Base-by-base conservation (phyloP, 495 filamentous ascomycete species). In the Pseudevernia furfuracea region DNA sequence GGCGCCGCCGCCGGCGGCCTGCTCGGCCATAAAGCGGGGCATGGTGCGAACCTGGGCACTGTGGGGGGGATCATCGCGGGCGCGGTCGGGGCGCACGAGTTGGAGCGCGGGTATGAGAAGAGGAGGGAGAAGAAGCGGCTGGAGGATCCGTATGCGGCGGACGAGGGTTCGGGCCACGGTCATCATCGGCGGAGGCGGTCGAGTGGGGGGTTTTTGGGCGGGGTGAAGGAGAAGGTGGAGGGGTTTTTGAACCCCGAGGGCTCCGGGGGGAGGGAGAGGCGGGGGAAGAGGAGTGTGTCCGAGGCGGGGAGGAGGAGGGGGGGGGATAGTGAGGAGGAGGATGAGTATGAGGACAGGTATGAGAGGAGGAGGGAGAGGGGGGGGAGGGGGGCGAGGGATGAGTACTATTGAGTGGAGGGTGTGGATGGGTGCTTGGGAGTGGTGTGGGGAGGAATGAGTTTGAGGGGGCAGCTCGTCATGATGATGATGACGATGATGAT, bases 1-100 rank as follows among this genome's bases (percentile, higher is more conserved):
- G 84, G 84, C 17, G 79, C 82, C 30, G 81, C 77, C 1, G 78
- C 73, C 2, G 84, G 83, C 41, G 83, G 77, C 0, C 79, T 82
- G 34, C 46, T 83, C 0, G 84, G 80, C 0, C 74, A 84, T 46
- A 71, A 80, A 67, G 66, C 74, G 19, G 79, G 80, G 23, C 80
- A 82, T 0, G 49, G 49, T 1, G 76, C 76, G 14, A 70, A 74
- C 10, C 65, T 86, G 9, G 81, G 79, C 11, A 82, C 81, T 11
- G 60, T 82, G 2, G 70, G 77, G 0, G 84, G 83, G 0, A 67
- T 76, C 11, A 77, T 82, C 0, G 81, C 78, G 3, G 84, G 84
- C 0, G 84, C 83, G 1, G 73, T 85, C 3, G 83, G 80, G 0
- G 84, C 84, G 23, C 86, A 84, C 49, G 72, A 79, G 8, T 66